Percentiles rank a stretch among this genome's conserved stretches.
Evolutionary conservation across 441 rosid species (phyloP).

Genomic region (Adansonia rubrostipa): DNA sequence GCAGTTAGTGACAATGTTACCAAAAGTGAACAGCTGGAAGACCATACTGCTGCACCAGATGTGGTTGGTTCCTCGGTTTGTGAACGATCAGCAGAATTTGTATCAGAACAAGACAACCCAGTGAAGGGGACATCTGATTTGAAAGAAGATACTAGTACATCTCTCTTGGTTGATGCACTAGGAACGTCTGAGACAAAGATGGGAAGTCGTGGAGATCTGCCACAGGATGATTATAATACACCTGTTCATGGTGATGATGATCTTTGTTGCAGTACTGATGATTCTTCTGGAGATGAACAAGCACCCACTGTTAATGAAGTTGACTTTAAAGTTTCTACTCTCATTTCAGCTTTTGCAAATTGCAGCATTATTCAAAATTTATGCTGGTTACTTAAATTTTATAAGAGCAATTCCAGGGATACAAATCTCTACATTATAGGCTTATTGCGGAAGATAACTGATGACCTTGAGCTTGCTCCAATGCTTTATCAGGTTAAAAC

Average conservation of each 20-base stretch:
- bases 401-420: conserved; percentile 69
- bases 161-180: conserved; percentile 42
- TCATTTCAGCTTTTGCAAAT: conserved; percentile 85
- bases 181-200: conserved; percentile 43
- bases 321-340: conserved; percentile 82
- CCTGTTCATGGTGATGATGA: conserved; percentile 47
- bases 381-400: conserved; percentile 93
- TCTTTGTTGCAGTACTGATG: conserved; percentile 53
- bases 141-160: conserved; percentile 33
- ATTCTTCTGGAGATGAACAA: conserved; percentile 78
- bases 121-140: conserved; percentile 41
- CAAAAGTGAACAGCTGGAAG: conserved; percentile 46
- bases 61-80: conserved; percentile 39
- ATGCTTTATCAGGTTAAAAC: conserved; percentile 91
- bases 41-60: conserved; percentile 43
- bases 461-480: conserved; percentile 87
- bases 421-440: conserved; percentile 69
- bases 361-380: conserved; percentile 77
- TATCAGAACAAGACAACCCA: conserved; percentile 38
- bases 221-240: conserved; percentile 39
- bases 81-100: conserved; percentile 39
- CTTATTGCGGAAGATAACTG: conserved; percentile 77
- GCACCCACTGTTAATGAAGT: conserved; percentile 71
- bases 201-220: conserved; percentile 39
- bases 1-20: conserved; percentile 40